Base-by-base conservation (phyloP, 805 yeast genomes). In the Brettanomyces nanus region DNA sequence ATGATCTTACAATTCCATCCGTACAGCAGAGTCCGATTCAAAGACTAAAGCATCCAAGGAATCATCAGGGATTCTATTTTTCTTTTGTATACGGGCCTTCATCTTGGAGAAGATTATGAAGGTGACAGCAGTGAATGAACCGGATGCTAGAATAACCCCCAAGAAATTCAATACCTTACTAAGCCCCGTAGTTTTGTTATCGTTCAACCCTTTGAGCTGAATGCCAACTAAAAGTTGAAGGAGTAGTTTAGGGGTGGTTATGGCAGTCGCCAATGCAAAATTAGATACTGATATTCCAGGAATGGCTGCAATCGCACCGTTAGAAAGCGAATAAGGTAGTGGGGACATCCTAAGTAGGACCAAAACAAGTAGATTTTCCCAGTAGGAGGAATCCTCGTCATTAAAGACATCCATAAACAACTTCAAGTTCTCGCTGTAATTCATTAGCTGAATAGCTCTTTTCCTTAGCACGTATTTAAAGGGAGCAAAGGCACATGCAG, bases 251-350 rank as follows among this genome's bases (percentile, higher is more conserved):
- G 97, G 97, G 0, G 95, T 75, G 2, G 95, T 77, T 25, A 85
- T 56, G 0, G 76, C 45, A 19, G 87, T 80, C 1, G 96, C 95
- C 23, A 79, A 52, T 3, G 78, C 63, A 56, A 82, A 90, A 19
- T 77, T 75, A 30, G 58, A 43, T 2, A 78, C 61, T 0, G 80
- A 66, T 10, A 90, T 68, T 14, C 85, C 82, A 0, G 94, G 95
- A 11, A 90, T 73, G 2, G 94, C 80, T 7, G 95, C 92, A 46
- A 92, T 67, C 0, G 95, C 97, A 4, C 96, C 97, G 52, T 90
- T 90, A 0, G 92, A 80, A 23, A 90, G 63, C 3, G 96, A 86
- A 55, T 87, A 92, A 0, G 97, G 97, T 50, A 90, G 71, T 1
- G 98, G 98, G 48, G 96, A 86, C 40, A 90, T 58, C 39, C 97